Base-by-base conservation (phyloP, 441 rosid genomes). In the Theobroma grandiflorum region DNA sequence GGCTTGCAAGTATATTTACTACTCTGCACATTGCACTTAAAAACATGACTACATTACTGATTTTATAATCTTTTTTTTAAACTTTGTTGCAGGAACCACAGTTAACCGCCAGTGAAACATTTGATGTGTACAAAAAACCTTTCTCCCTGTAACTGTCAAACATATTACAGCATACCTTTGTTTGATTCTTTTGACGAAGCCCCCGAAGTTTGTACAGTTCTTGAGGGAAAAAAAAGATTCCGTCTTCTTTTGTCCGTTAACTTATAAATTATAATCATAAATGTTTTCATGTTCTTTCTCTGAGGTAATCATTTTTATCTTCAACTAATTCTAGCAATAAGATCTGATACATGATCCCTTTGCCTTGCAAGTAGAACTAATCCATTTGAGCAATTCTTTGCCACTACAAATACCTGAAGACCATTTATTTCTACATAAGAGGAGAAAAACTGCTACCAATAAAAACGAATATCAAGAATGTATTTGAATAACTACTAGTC, bases 51-150 rank as follows among this genome's bases (percentile, higher is more conserved):
- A 26, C 31, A 26, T 8, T 35, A 57, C 80, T 77, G 53, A 78
- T 26, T 37, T 55, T 8, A 33, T 40, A 57, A 38, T 58, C 15
- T 22, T 2, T 52, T 9, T 20, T 63, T 35, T 20, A 0, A 37
- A 66, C 58, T 57, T 76, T 78, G 47, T 73, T 88, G 88, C 91
- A 90, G 94, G 94, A 89, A 79, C 94, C 94, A 55, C 94, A 90
- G 47, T 72, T 90, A 75, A 80, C 86, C 58, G 82, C 92, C 43
- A 83, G 75, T 66, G 92, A 86, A 26, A 71, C 80, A 45, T 90
- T 90, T 42, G 89, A 71, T 81, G 92, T 90, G 64, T 88, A 75
- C 49, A 14, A 5, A 53, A 90, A 86, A 84, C 83, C 87, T 20
- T 90, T 89, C 79, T 82, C 86, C 70, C 15, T 90, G 9, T 90